Percentiles rank a stretch among this genome's conserved stretches.
Evolutionary conservation across 2,329 filamentous ascomycete genomes (phyloP).

Genomic region (Xylariaceae sp.): DNA sequence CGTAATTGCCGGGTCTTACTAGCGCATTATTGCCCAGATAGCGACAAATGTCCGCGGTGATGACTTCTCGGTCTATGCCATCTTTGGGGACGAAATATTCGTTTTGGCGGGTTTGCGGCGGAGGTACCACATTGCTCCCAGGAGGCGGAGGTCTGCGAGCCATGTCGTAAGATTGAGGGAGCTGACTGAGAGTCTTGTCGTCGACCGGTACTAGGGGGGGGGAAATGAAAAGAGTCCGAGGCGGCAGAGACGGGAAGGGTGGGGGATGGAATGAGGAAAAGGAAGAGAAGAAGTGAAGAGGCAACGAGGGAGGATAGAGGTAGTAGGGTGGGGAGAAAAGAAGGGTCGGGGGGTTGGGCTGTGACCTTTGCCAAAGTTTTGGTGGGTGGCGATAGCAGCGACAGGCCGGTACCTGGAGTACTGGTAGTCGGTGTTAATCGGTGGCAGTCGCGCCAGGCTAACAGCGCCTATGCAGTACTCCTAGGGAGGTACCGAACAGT

Average conservation of each 20-base stretch:
- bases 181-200: constrained; percentile 12
- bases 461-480: neutral
- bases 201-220: constrained; percentile 19
- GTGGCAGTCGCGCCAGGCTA: neutral
- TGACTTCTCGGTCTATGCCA: constrained; percentile 77
- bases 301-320: constrained; percentile 22
- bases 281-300: constrained; percentile 22
- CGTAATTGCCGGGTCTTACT: constrained; percentile 67
- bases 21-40: constrained; percentile 79
- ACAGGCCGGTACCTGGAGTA: constrained; percentile 11
- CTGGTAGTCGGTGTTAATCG: neutral
- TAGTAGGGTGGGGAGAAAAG: constrained; percentile 26
- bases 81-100: constrained; percentile 77
- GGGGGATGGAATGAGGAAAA: constrained; percentile 13
- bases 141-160: constrained; percentile 35
- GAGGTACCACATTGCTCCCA: constrained; percentile 36
- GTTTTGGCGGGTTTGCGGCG: constrained; percentile 52
- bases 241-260: constrained; percentile 18
- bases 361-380: constrained; percentile 13
- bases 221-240: constrained; percentile 18
- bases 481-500: neutral
- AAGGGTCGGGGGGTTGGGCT: constrained; percentile 23
- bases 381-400: constrained; percentile 13
- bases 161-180: constrained; percentile 23
- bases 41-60: constrained; percentile 77